These are phyloP conservation scores for Heliosperma pusillum DNA, from an alignment of 148 eudicot genomes.

Conservation along the genomic window DNA sequence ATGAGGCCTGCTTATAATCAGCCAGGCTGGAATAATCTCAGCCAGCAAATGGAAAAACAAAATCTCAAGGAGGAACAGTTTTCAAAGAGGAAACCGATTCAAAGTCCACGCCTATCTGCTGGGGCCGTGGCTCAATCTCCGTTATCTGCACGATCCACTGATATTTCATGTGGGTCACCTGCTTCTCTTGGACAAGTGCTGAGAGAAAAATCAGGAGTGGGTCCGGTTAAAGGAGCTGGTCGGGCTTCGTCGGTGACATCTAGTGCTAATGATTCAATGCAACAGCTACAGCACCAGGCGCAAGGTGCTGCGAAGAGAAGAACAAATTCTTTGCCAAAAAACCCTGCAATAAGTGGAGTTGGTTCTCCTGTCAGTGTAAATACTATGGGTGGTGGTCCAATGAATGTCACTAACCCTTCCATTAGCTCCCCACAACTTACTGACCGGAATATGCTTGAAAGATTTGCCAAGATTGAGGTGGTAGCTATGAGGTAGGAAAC, in stretches of 20 bases:
- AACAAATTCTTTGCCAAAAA: conserved; percentile 71
- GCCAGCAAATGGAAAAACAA: conserved; percentile 57
- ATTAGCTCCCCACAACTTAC: conserved; percentile 52
- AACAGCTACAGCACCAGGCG: conserved; percentile 61
- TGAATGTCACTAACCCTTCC: conserved; percentile 77
- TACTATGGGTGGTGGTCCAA: conserved; percentile 53
- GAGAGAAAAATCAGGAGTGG: conserved; percentile 65
- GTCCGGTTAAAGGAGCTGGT: conserved; percentile 48
- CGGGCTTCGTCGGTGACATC: conserved; percentile 65
- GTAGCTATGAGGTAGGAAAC: conserved; percentile 60
- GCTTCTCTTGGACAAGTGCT: conserved; percentile 49
- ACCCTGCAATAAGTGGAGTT: conserved; percentile 66
- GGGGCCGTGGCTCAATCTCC: not conserved
- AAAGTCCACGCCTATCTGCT: conserved; percentile 77
- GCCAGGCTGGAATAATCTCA: conserved; percentile 52
- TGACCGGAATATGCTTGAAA: conserved; percentile 59
- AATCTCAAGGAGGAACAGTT: conserved; percentile 66
- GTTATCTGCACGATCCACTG: conserved; percentile 17
- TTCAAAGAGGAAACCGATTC: conserved; percentile 62
- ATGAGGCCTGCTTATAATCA: not conserved
- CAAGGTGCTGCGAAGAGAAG: conserved; percentile 62
- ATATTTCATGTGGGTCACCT: conserved; percentile 73
- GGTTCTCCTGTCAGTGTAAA: conserved; percentile 90
- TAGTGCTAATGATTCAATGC: conserved; percentile 74
- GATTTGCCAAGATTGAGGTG: conserved; percentile 69